These are phyloP conservation scores for Arthrobotrys conoides DNA, from an alignment of 2,329 filamentous ascomycete genomes.

Conservation along the genomic window DNA sequence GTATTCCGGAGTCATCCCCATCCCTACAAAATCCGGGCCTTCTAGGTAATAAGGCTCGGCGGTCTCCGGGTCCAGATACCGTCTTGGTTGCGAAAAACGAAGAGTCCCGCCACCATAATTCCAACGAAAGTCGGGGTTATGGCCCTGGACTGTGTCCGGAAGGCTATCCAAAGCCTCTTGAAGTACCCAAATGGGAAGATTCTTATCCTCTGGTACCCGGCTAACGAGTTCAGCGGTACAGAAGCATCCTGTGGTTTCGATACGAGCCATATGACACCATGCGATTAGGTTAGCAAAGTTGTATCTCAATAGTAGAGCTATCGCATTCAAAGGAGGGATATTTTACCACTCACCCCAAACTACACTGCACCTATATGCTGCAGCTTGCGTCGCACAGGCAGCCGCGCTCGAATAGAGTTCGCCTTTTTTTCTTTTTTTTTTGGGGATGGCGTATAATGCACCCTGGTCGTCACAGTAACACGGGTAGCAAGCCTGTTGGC, in stretches of 20 bases:
- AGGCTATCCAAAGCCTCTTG: not conserved
- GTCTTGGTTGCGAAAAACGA: conserved; percentile 1
- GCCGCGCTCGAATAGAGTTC: too few relatives aligned
- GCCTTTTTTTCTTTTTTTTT: too few relatives aligned
- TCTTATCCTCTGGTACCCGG: not conserved
- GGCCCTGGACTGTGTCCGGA: not conserved
- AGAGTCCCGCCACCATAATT: not conserved
- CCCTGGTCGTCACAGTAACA: not conserved
- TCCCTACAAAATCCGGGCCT: not conserved
- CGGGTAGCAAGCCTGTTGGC: not conserved
- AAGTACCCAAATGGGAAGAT: not conserved
- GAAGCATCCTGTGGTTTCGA: not conserved
- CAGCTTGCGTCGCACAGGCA: too few relatives aligned
- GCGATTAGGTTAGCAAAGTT: not conserved
- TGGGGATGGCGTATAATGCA: not conserved
- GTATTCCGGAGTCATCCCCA: not conserved
- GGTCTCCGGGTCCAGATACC: not conserved
- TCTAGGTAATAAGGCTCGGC: not conserved
- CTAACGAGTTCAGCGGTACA: not conserved
- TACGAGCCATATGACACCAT: not conserved
- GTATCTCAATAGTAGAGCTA: not conserved
- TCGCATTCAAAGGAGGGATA: not conserved
- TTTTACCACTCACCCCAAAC: too few relatives aligned
- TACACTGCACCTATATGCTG: too few relatives aligned
- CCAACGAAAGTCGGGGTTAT: not conserved